Base-by-base conservation (phyloP, 2,329 filamentous ascomycete genomes). In the Mariannaea elegans region DNA sequence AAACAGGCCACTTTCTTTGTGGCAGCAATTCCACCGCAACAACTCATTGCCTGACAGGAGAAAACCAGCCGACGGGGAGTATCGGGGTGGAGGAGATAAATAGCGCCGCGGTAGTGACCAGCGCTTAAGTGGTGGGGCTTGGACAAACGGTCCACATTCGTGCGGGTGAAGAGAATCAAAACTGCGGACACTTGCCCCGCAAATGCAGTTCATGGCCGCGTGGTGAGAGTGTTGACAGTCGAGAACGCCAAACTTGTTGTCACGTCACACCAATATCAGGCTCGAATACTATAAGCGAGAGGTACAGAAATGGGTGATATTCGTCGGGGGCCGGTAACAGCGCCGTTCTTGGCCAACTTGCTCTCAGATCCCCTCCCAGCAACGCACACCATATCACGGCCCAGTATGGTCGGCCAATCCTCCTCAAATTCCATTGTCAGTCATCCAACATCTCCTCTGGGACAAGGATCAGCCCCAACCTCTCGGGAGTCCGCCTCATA, bases 341-440 rank as follows among this genome's bases (percentile, higher is more conserved):
- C 57, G 42, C 62, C 62, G 23, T 48, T 56, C 38, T 53, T 64
- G 19, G 51, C 59, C 16, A 64, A 64, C 48, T 34, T 64, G 18
- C 62, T 64, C 36, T 64, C 59, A 10, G 59, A 52, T 45, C 48
- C 61, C 13, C 47, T 55, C 16, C 62, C 39, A 18, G 41, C 18
- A n/a, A 12, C 36, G 16, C 46, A 44, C n/a, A 24, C 31, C n/a
- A 52, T 54, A 31, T 18, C 34, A 19, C 56, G 18, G 13, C 42
- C 48, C 24, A 47, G 38, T 13, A 34, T 44, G 27, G 14, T 23
- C 9, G 16, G 4, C 7, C 48, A 46, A 10, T 31, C 36, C 7
- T 39, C 47, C 14, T 3, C 41, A 10, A 42, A 19, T 14, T 45
- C 52, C 4, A 14, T 32, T 16, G 8, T 39, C 18, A 44, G 27